phyloP scores from a whole-genome alignment of 129 eudicot genomes.

The Flaveria linearis region DNA sequence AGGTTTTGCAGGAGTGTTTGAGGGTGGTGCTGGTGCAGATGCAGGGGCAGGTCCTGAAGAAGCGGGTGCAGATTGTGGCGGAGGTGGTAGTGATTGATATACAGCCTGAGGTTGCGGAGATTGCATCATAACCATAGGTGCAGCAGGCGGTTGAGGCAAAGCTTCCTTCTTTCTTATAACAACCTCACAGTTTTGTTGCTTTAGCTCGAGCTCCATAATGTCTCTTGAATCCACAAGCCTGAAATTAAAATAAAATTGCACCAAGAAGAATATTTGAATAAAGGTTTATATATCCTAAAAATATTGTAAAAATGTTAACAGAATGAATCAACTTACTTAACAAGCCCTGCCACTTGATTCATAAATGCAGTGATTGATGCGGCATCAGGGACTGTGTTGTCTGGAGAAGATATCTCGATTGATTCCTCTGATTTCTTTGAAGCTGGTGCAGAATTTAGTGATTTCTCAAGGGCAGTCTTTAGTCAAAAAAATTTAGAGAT shows the following conservation, averaged over 20 bases:
- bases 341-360: slow-evolving; percentile 81
- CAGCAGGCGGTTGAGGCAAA: slow-evolving; percentile 52
- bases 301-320: neutral
- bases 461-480: slow-evolving; percentile 51
- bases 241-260: neutral
- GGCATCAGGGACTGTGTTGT: slow-evolving; percentile 52
- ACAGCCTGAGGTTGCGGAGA: slow-evolving; percentile 47
- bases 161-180: slow-evolving; percentile 83
- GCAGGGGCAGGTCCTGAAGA: slow-evolving; percentile 47
- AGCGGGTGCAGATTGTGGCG: slow-evolving; percentile 33
- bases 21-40: slow-evolving; percentile 42
- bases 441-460: slow-evolving; percentile 46
- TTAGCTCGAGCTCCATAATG: slow-evolving; percentile 80
- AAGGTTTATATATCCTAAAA: neutral
- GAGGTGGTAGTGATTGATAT: slow-evolving; percentile 40
- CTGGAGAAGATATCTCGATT: slow-evolving; percentile 25
- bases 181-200: slow-evolving; percentile 73
- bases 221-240: slow-evolving; percentile 98
- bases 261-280: neutral
- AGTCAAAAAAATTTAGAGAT: slow-evolving; percentile 18
- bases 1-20: slow-evolving; percentile 58
- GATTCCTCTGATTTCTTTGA: slow-evolving; percentile 38
- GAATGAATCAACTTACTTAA: slow-evolving; percentile 50
- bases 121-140: slow-evolving; percentile 57
- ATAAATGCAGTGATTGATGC: slow-evolving; percentile 64